A percentile compares a stretch with the other conserved stretches of the same genome.
These are phyloP conservation scores for Stropharia rugosoannulata DNA, from an alignment of 768 basidiomycete genomes.

Conservation along the genomic window DNA sequence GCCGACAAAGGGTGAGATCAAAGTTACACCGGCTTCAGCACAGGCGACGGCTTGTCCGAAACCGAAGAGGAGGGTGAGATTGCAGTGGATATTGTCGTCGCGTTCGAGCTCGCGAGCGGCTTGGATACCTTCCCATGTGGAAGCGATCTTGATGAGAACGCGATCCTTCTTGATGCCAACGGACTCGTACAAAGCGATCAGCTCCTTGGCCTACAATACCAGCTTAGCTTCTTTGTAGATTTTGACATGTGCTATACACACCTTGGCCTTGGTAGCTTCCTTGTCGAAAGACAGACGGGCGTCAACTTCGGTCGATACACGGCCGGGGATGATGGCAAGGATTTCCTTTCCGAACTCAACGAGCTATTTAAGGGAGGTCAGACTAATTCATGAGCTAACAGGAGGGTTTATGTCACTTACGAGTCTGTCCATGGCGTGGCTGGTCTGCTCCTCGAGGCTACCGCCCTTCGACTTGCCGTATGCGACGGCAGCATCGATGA, in stretches of 20 bases:
- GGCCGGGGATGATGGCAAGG: slow-evolving; percentile 91
- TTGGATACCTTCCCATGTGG: slow-evolving; percentile 99
- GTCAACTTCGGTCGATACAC: slow-evolving; percentile 99
- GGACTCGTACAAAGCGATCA: slow-evolving; percentile 95
- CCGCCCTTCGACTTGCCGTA: slow-evolving; percentile 83
- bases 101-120: slow-evolving; percentile 94
- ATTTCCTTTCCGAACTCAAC: slow-evolving; percentile 98
- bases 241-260: slow-evolving; percentile 19
- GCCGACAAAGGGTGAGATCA: slow-evolving; percentile 99
- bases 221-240: slow-evolving; percentile 6
- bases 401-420: slow-evolving; percentile 42
- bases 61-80: slow-evolving; percentile 98
- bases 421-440: slow-evolving; percentile 85
- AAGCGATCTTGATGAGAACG: slow-evolving; percentile 98
- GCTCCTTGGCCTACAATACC: slow-evolving; percentile 61
- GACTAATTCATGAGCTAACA: not conserved
- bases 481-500: slow-evolving; percentile 75
- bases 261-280: slow-evolving; percentile 88
- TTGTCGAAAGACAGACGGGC: slow-evolving; percentile 97
- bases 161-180: slow-evolving; percentile 92
- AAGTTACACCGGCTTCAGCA: slow-evolving; percentile 96
- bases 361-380: slow-evolving; percentile 50
- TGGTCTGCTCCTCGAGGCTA: slow-evolving; percentile 69
- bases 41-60: slow-evolving; percentile 99
- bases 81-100: slow-evolving; percentile 95